These are phyloP conservation scores for Hyphodiscus sp. DNA, from an alignment of 2,329 filamentous ascomycete species.

Conservation along the genomic window DNA sequence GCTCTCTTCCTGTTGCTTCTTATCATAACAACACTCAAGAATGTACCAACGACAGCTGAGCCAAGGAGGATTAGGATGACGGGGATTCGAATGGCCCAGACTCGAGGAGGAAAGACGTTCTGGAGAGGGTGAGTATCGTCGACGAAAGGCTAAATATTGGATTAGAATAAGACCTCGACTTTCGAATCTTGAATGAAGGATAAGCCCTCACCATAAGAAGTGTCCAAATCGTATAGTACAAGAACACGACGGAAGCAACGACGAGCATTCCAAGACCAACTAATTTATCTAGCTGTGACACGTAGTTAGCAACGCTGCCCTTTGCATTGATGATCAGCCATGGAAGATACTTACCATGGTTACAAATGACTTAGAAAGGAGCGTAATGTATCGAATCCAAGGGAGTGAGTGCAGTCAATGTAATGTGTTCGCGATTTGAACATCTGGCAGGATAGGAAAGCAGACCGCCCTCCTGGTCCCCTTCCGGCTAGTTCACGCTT, in stretches of 20 bases:
- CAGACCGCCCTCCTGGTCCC: too few relatives aligned
- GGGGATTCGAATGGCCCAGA: constrained; percentile 97
- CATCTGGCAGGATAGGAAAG: neutral
- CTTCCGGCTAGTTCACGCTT: neutral
- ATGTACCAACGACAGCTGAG: constrained; percentile 89
- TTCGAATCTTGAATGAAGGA: neutral
- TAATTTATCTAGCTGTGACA: constrained; percentile 76
- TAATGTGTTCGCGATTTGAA: neutral
- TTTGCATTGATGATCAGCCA: neutral
- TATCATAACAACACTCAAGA: constrained; percentile 97
- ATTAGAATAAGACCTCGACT: constrained; percentile 7
- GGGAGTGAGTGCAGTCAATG: constrained; percentile 5
- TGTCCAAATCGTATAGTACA: constrained; percentile 98
- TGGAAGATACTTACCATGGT: constrained; percentile 26
- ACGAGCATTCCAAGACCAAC: constrained; percentile 71
- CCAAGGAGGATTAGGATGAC: constrained; percentile 92
- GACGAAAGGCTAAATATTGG: constrained; percentile 73
- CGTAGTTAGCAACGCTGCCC: constrained; percentile 10
- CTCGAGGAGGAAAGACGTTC: constrained; percentile 89
- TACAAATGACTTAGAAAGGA: constrained; percentile 25
- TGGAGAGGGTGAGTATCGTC: constrained; percentile 91
- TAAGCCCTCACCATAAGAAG: constrained; percentile 72
- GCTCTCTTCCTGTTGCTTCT: constrained; percentile 97
- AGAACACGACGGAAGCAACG: constrained; percentile 64
- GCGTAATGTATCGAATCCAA: constrained; percentile 18